Evolutionary conservation across 2,329 filamentous ascomycete species (phyloP).

Genomic region (Paraphaeosphaeria sporulosa): DNA sequence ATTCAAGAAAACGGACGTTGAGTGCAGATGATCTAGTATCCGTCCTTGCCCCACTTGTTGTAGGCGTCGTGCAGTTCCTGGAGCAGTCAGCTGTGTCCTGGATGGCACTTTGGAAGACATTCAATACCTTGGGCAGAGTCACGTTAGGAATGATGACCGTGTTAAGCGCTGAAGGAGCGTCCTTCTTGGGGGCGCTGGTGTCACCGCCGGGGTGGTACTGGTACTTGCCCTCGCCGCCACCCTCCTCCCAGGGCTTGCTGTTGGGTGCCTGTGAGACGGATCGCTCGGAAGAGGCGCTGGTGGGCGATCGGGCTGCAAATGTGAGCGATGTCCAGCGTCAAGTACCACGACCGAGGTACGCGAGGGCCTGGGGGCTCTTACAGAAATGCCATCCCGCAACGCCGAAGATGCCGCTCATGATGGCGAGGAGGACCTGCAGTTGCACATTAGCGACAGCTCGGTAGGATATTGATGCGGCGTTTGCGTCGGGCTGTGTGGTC

Average conservation of each 20-base stretch:
- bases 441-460: conserved; percentile 31
- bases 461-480: conserved; percentile 11
- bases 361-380: conserved; percentile 51
- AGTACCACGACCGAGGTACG: conserved; percentile 8
- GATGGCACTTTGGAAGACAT: not conserved
- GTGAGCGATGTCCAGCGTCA: conserved; percentile 9
- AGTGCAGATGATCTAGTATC: conserved; percentile 61
- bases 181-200: conserved; percentile 74
- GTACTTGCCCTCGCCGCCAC: conserved; percentile 65
- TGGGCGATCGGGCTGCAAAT: conserved; percentile 78
- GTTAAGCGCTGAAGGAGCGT: conserved; percentile 95
- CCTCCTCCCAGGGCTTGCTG: conserved; percentile 91
- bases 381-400: conserved; percentile 91
- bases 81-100: conserved; percentile 15
- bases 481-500: not conserved
- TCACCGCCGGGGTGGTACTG: conserved; percentile 81
- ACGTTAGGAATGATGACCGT: conserved; percentile 93
- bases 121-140: conserved; percentile 75
- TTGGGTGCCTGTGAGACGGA: conserved; percentile 75
- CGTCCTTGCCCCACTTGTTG: conserved; percentile 99
- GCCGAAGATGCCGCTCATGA: conserved; percentile 89
- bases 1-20: conserved; percentile 18
- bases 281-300: conserved; percentile 81
- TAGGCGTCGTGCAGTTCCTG: conserved; percentile 92
- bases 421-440: conserved; percentile 80